Evolutionary conservation across 345 rosid species (phyloP), one percentile per base, ranked within the genome.

Genomic region (Schrenkiella parvula): DNA sequence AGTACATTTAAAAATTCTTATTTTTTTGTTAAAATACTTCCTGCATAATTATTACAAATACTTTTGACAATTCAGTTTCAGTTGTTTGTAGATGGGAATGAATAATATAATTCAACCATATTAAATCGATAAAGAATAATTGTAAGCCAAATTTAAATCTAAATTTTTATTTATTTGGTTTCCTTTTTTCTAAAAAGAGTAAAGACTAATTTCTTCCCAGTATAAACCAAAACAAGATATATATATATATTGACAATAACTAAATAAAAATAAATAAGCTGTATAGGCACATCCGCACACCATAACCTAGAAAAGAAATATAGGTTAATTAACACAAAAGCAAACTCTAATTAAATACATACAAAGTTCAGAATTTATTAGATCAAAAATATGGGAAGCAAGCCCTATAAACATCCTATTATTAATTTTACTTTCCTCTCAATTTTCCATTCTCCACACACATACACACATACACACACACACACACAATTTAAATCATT

Each of bases 321-420:
- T 39, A 71, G 6, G 42, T 61, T 61, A 62, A n/a, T 47, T 26
- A 29, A 51, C 53, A 62, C 62, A 29, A 21, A 38, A 71, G 53
- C 37, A 41, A 42, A 63, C 2, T 41, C 34, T 51, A 50, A 8
- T 51, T 2, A 51, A 64, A 55, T 73, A 64, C 58, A 72, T 64
- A 72, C 32, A 53, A 1, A 53, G 38, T 53, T 21, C 70, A 53
- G 0, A 39, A 21, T 39, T 61, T 63, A 63, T 42, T 63, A 18
- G 46, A 43, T 64, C 77, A 72, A 73, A 73, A 72, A 52, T 54
- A 64, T 25, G 56, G 64, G 64, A 63, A 42, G 29, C 22, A 64
- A 43, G 13, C 70, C 56, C 70, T 41, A 8, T 41, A 53, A 6
- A 42, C 34, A 72, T n/a, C 35, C 46, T 56, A 55, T 13, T 14